Conservation (phyloP, 371 early-diverging fungal genomes). For the Sporodiniella umbellata region DNA sequence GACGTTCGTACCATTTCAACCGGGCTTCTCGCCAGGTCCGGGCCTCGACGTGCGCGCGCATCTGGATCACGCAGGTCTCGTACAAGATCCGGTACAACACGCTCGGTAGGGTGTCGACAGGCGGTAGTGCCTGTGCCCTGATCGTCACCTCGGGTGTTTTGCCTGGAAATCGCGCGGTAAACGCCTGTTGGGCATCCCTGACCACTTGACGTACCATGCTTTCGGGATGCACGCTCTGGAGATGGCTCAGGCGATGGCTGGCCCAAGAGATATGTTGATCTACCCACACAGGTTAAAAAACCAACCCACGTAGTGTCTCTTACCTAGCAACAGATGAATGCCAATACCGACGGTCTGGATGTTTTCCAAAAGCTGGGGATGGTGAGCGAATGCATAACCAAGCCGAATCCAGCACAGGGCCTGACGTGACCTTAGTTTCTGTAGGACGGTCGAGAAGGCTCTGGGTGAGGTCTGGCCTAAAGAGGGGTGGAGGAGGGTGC, state of each 20-base stretch:
- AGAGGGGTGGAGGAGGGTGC: constrained; percentile 39
- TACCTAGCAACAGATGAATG: constrained; percentile 58
- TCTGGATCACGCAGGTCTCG: too few species aligned
- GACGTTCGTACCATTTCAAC: too few species aligned
- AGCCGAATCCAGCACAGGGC: constrained; percentile 35
- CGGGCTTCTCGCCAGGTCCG: constrained; percentile 54
- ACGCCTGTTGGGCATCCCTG: constrained; percentile 54
- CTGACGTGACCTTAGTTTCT: constrained; percentile 32
- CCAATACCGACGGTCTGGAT: constrained; percentile 57
- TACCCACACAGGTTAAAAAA: too few species aligned
- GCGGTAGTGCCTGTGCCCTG: constrained; percentile 17
- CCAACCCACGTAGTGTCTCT: too few species aligned
- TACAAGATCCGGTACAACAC: constrained; percentile 67
- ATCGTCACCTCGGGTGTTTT: constrained; percentile 21
- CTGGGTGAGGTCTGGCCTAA: constrained; percentile 28
- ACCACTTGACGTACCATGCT: constrained; percentile 62
- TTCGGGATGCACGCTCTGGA: constrained; percentile 58
- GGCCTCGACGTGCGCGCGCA: too few species aligned
- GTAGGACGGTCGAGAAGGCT: constrained; percentile 44
- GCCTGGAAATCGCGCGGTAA: constrained; percentile 40
- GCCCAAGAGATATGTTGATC: constrained; percentile 64
- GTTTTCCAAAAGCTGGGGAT: constrained; percentile 28
- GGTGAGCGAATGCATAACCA: constrained; percentile 35
- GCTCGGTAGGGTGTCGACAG: constrained; percentile 60
- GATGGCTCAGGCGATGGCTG: constrained; percentile 51